phyloP scores from a whole-genome alignment of 768 basidiomycete species.

The button mushroom (Agaricus bisporus) region DNA sequence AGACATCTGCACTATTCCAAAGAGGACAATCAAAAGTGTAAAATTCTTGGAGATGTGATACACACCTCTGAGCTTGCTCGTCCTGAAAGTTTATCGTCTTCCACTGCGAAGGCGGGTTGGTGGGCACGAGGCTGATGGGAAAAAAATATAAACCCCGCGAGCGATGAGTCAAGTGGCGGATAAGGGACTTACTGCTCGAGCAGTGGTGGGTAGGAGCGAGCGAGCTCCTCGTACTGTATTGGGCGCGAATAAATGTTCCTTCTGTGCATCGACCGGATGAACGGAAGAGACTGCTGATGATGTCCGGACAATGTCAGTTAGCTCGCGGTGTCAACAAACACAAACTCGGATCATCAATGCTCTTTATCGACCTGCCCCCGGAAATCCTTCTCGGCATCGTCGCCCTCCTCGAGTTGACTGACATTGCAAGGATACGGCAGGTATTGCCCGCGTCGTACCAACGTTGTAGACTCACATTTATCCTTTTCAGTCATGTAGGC shows the following conservation, averaged over 20 bases:
- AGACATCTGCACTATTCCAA: slow-evolving; percentile 46
- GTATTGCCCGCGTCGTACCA: background rate
- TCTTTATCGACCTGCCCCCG: background rate
- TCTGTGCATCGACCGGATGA: slow-evolving; percentile 3
- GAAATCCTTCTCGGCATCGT: slow-evolving; percentile 6
- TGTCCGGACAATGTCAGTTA: too few species aligned
- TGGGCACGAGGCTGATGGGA: slow-evolving; percentile 4
- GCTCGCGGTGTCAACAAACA: background rate
- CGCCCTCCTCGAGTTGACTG: background rate
- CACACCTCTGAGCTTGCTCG: slow-evolving; percentile 62
- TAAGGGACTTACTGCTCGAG: background rate
- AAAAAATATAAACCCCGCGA: background rate
- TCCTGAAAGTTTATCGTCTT: slow-evolving; percentile 71
- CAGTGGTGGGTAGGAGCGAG: slow-evolving; percentile 4
- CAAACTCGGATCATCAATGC: slow-evolving; percentile 1
- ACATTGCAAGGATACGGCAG: slow-evolving; percentile 10
- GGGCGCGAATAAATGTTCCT: slow-evolving; percentile 8
- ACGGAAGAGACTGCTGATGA: too few species aligned
- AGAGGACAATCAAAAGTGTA: slow-evolving; percentile 1
- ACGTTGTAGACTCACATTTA: background rate
- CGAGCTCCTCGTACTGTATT: slow-evolving; percentile 7
- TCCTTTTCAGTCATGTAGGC: slow-evolving; percentile 2
- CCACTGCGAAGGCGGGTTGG: slow-evolving; percentile 3
- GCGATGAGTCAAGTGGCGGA: too few species aligned
- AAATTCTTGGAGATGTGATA: background rate